Evolutionary conservation across 441 rosid genomes (phyloP), one percentile per base, ranked within the genome.

Genomic region (Adansonia grandidieri): DNA sequence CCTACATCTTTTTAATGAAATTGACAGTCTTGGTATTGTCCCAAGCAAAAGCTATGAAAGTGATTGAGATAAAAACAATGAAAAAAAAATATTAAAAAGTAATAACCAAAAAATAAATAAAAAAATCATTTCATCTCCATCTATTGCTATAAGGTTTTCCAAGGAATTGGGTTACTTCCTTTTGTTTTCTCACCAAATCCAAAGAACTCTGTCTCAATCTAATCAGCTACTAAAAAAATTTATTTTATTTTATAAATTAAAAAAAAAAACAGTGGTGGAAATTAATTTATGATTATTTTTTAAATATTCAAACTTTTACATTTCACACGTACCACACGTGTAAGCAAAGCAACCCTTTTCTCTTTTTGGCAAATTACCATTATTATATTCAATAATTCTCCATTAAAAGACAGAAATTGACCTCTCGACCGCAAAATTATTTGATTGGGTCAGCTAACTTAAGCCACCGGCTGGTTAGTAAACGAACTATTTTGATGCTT

Each of bases 21-120:
- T 77, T 53, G 86, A 86, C 83, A 81, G 45, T 67, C 32, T 85
- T 76, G 81, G 79, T 74, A 76, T 71, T 76, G 74, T 78, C 75
- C 69, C 57, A 67, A 74, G 74, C 70, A 78, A 81, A 77, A 79
- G 79, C 65, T 22, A 50, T 48, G 86, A 80, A 61, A 82, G 81
- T 47, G 88, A 82, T 76, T 32, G 80, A 60, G 83, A 84, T 76
- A 73, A 80, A 14, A 75, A 56, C 13, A 47, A 67, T 44, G 50
- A 19, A 9, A 63, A 65, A 2, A 6, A 54, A 15, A 5, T 13
- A 2, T 53, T 53, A 1, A 14, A 14, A 15, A 53, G 14, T 24
- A 24, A 24, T 24, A 37, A 37, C 42, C 5, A n/a, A 0, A 4
- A 53, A 48, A 10, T 2, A 3, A 53, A 15, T 11, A 60, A 60